Conservation (phyloP, 2,329 filamentous ascomycete genomes). For the Tolypocladium cylindrosporum region DNA sequence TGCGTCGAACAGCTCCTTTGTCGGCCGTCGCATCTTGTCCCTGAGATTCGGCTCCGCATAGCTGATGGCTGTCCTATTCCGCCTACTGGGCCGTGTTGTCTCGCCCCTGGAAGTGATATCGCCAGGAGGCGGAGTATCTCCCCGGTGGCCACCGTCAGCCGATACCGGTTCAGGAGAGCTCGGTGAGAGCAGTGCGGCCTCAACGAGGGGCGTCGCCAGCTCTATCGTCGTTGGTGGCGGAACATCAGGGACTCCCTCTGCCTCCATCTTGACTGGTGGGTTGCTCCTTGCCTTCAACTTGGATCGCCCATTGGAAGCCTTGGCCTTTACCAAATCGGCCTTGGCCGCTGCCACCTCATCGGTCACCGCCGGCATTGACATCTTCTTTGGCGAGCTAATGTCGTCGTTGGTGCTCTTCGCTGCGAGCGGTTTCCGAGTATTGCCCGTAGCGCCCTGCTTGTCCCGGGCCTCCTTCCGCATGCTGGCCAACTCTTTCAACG, state of each 20-base stretch:
- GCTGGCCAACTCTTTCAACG: conserved; percentile 34
- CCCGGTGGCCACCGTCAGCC: conserved; percentile 20
- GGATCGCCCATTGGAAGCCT: conserved; percentile 11
- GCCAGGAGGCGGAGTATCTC: conserved; percentile 50
- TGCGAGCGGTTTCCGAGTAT: conserved; percentile 37
- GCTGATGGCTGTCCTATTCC: conserved; percentile 59
- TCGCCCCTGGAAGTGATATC: conserved; percentile 47
- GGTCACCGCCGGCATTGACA: conserved; percentile 17
- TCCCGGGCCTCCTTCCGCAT: conserved; percentile 30
- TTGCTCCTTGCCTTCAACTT: conserved; percentile 18
- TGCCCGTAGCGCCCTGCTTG: conserved; percentile 15
- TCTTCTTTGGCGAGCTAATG: conserved; percentile 48
- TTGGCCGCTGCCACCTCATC: conserved; percentile 32
- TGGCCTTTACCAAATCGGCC: conserved; percentile 20
- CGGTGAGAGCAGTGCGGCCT: conserved; percentile 33
- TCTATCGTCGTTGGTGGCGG: conserved; percentile 10
- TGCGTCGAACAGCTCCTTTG: conserved; percentile 65
- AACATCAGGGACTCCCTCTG: conserved; percentile 9
- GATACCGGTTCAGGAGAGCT: conserved; percentile 37
- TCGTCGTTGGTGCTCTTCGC: conserved; percentile 52
- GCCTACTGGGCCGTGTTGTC: conserved; percentile 53
- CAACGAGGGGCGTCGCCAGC: conserved; percentile 20
- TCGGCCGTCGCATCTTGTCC: conserved; percentile 75
- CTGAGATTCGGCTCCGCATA: conserved; percentile 75
- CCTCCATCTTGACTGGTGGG: conserved; percentile 11